Evolutionary conservation across 441 rosid genomes (phyloP).

Genomic region (Gossypium aridum): DNA sequence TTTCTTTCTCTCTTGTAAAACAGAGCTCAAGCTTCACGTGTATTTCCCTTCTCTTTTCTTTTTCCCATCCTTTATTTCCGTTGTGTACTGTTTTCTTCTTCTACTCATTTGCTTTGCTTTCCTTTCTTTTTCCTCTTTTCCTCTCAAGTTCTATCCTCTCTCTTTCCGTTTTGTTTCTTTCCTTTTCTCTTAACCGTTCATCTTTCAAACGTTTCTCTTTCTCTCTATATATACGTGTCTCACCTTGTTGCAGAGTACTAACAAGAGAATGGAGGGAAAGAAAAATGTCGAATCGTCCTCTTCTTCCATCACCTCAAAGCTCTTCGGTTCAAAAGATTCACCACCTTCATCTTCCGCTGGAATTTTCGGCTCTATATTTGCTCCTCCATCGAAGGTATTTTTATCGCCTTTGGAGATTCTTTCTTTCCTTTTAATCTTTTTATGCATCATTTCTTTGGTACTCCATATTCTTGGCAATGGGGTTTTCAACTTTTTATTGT

Average conservation of each 20-base stretch:
- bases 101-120: neutral
- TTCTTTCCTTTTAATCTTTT: slow-evolving; percentile 15
- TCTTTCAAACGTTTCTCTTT: slow-evolving; percentile 1
- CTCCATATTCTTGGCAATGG: neutral
- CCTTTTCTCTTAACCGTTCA: slow-evolving; percentile 5
- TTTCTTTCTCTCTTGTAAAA: neutral
- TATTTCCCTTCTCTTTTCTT: slow-evolving; percentile 29
- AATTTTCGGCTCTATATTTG: slow-evolving; percentile 63
- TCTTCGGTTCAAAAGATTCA: slow-evolving; percentile 66
- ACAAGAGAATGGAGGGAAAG: slow-evolving; percentile 53
- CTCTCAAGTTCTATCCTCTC: neutral
- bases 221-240: neutral
- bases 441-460: neutral
- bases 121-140: neutral
- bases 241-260: neutral
- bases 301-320: slow-evolving; percentile 57
- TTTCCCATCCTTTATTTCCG: slow-evolving; percentile 13
- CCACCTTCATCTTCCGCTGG: slow-evolving; percentile 53
- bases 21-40: slow-evolving; percentile 45
- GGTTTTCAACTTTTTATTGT: neutral
- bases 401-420: slow-evolving; percentile 10
- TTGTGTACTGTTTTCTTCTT: slow-evolving; percentile 10
- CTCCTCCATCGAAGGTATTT: slow-evolving; percentile 56
- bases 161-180: neutral
- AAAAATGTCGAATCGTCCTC: slow-evolving; percentile 41